Percentiles rank a stretch among this genome's conserved stretches.
These are phyloP conservation scores for Termitomyces heimii DNA, from an alignment of 768 basidiomycete genomes.

Conservation along the genomic window DNA sequence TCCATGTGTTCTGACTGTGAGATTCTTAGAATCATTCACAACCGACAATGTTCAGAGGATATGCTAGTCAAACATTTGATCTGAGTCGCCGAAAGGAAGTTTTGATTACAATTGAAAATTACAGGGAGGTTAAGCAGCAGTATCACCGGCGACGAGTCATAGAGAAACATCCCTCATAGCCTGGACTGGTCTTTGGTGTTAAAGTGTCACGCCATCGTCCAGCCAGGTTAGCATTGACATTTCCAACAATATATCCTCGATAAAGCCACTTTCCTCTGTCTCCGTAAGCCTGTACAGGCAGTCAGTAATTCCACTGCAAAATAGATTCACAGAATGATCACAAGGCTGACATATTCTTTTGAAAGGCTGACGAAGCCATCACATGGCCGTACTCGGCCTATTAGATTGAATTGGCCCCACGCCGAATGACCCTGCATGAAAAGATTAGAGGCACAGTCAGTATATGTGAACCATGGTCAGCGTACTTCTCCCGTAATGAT, in stretches of 20 bases:
- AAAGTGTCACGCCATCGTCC: constrained; percentile 87
- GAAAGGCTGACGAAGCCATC: constrained; percentile 77
- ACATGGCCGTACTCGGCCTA: constrained; percentile 73
- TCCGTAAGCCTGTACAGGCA: constrained; percentile 45
- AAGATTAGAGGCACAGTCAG: not conserved
- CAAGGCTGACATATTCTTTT: constrained; percentile 73
- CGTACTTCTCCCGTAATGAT: constrained; percentile 71
- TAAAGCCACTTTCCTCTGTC: constrained; percentile 84
- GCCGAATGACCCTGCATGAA: constrained; percentile 73
- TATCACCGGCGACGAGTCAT: constrained; percentile 59
- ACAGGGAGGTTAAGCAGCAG: too few species aligned
- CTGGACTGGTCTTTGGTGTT: constrained; percentile 51
- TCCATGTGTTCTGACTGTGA: too few species aligned
- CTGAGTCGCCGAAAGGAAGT: not conserved
- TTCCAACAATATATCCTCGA: constrained; percentile 75
- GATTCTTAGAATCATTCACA: too few species aligned
- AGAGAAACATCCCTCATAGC: constrained; percentile 85
- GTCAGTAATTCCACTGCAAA: not conserved
- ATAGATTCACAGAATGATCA: not conserved
- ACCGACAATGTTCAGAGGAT: too few species aligned
- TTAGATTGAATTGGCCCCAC: constrained; percentile 82
- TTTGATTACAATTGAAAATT: not conserved
- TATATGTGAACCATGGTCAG: not conserved
- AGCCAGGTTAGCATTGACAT: constrained; percentile 61
- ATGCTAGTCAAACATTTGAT: too few species aligned